phyloP scores from a whole-genome alignment of 1,284 basidiomycete genomes.

The Earliella scabrosa region DNA sequence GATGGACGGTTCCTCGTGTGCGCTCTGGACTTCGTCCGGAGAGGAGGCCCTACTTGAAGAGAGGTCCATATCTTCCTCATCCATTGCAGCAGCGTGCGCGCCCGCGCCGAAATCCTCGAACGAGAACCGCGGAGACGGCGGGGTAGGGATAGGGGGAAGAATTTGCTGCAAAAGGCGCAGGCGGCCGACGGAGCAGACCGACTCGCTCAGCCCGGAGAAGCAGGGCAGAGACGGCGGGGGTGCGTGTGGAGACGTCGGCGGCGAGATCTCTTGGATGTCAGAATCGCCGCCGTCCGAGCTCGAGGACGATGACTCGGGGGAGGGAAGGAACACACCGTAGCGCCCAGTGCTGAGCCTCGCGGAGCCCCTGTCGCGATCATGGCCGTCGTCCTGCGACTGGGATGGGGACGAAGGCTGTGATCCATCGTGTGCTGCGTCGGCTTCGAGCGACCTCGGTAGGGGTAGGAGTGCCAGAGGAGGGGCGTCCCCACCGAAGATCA shows the following conservation, averaged over 20 bases:
- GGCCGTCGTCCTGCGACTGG: conserved; percentile 4
- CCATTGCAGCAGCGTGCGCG: neutral
- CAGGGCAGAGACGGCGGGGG: conserved; percentile 6
- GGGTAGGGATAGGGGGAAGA: conserved; percentile 18
- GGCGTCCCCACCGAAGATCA: conserved; percentile 44
- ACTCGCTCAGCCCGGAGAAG: neutral
- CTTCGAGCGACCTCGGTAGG: conserved; percentile 14
- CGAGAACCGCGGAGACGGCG: neutral
- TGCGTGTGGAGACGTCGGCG: conserved; percentile 17
- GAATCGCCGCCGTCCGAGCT: conserved; percentile 52
- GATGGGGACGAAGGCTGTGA: neutral
- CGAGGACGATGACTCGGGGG: conserved; percentile 40
- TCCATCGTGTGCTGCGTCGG: conserved; percentile 2
- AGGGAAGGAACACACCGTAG: conserved; percentile 56
- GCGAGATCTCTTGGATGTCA: conserved; percentile 54
- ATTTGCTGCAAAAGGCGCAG: conserved; percentile 20
- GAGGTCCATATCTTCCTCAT: conserved; percentile 24
- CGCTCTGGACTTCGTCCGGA: neutral
- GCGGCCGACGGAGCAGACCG: conserved; percentile 3
- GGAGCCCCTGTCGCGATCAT: conserved; percentile 13
- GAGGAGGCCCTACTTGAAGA: conserved; percentile 20
- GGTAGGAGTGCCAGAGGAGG: conserved; percentile 16
- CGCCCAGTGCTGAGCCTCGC: conserved; percentile 41
- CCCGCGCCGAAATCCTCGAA: conserved; percentile 10
- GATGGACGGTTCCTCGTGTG: conserved; percentile 11